These are phyloP conservation scores for Sextonia rubra DNA, from an alignment of 164 flowering plant species.

Conservation along the genomic window DNA sequence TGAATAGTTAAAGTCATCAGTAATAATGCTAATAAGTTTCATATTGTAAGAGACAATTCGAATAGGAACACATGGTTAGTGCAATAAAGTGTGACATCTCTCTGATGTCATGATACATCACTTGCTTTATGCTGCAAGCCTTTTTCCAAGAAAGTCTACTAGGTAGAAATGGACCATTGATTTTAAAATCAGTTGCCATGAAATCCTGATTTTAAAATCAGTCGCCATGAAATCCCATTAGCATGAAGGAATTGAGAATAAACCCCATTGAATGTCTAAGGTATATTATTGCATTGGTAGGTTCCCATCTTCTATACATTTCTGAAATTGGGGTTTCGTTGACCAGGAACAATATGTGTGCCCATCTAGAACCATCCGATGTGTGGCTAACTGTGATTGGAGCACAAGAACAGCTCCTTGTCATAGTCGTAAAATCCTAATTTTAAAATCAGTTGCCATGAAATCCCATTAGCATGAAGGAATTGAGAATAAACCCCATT, in stretches of 20 bases:
- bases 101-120: neutral
- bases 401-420: too few relatives aligned
- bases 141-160: neutral
- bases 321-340: neutral
- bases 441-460: too few relatives aligned
- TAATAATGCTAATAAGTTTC: neutral
- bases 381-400: neutral
- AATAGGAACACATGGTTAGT: neutral
- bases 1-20: neutral
- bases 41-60: neutral
- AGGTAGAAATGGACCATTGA: neutral
- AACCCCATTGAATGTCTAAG: neutral
- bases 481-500: neutral
- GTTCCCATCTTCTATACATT: neutral
- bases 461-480: neutral
- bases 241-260: neutral
- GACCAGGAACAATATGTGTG: neutral
- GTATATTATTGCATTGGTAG: neutral
- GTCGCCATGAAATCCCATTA: neutral
- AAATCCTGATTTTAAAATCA: too few relatives aligned
- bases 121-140: neutral
- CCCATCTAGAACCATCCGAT: neutral
- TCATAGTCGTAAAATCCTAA: too few relatives aligned
- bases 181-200: neutral
- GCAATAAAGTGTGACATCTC: neutral